phyloP scores from a whole-genome alignment of 495 filamentous ascomycete genomes.

The Penicillium lividum region DNA sequence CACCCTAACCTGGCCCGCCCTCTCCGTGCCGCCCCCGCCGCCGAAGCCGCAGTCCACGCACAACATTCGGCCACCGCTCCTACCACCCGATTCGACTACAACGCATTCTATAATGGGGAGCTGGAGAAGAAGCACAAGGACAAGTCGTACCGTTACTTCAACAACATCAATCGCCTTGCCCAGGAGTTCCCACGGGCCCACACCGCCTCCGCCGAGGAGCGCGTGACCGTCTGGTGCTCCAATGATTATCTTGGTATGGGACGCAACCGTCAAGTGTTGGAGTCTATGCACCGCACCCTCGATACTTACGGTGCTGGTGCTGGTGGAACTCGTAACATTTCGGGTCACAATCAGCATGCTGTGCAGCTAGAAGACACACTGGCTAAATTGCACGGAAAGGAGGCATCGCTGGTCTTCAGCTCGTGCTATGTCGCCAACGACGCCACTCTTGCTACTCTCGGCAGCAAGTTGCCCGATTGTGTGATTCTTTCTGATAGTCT shows the following conservation, averaged over 20 bases:
- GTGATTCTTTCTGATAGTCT: slow-evolving; percentile 93
- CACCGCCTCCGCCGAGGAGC: slow-evolving; percentile 78
- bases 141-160: slow-evolving; percentile 99
- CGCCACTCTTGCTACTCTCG: slow-evolving; percentile 92
- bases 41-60: slow-evolving; percentile 32
- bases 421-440: slow-evolving; percentile 99
- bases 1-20: slow-evolving; percentile 28
- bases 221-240: slow-evolving; percentile 98
- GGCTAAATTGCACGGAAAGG: slow-evolving; percentile 89
- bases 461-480: slow-evolving; percentile 93
- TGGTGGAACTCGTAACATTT: slow-evolving; percentile 95
- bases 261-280: slow-evolving; percentile 80
- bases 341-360: slow-evolving; percentile 94
- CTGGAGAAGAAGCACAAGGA: slow-evolving; percentile 99
- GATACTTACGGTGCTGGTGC: slow-evolving; percentile 95
- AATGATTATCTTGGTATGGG: slow-evolving; percentile 99
- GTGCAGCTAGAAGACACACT: slow-evolving; percentile 80
- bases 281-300: slow-evolving; percentile 90
- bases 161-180: slow-evolving; percentile 98
- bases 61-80: slow-evolving; percentile 42
- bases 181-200: slow-evolving; percentile 96
- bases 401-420: slow-evolving; percentile 88
- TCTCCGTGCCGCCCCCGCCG: slow-evolving; percentile 21
- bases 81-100: slow-evolving; percentile 75
- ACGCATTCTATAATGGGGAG: slow-evolving; percentile 83